phyloP scores from a whole-genome alignment of 257 asterid genomes.

The Eustoma russellianum region DNA sequence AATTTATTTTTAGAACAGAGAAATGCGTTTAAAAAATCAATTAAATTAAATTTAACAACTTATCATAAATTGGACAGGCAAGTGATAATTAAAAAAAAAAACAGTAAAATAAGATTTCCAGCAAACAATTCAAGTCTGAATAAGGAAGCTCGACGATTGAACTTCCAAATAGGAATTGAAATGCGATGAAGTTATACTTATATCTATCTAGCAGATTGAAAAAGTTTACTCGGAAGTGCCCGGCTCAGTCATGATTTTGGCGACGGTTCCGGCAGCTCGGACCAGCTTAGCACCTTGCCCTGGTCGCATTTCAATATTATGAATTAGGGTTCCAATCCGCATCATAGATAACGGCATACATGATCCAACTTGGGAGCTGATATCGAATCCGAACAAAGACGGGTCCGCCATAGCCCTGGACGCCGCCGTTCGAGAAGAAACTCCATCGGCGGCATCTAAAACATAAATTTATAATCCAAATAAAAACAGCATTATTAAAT shows the following conservation, averaged over 20 bases:
- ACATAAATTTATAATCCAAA: background rate
- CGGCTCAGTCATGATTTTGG: slow-evolving; percentile 77
- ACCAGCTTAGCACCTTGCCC: slow-evolving; percentile 79
- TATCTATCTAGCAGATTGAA: no score
- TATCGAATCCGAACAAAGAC: slow-evolving; percentile 5
- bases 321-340: slow-evolving; percentile 60
- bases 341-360: slow-evolving; percentile 22
- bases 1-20: no score
- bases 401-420: slow-evolving; percentile 6
- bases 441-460: slow-evolving; percentile 4
- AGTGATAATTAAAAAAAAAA: no score
- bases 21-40: no score
- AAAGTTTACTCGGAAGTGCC: slow-evolving; percentile 10
- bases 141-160: background rate
- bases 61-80: no score
- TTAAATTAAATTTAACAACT: no score
- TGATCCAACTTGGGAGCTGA: slow-evolving; percentile 17
- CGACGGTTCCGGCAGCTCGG: slow-evolving; percentile 63
- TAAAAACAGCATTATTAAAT: background rate
- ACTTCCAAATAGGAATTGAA: slow-evolving; percentile 20
- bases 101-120: no score
- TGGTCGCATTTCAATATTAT: slow-evolving; percentile 87
- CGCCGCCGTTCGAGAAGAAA: background rate
- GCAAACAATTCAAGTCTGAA: no score
- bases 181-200: no score